Evolutionary conservation across 108 stramenopile genomes (phyloP).

Genomic region (Pseudonitzschia pungens): DNA sequence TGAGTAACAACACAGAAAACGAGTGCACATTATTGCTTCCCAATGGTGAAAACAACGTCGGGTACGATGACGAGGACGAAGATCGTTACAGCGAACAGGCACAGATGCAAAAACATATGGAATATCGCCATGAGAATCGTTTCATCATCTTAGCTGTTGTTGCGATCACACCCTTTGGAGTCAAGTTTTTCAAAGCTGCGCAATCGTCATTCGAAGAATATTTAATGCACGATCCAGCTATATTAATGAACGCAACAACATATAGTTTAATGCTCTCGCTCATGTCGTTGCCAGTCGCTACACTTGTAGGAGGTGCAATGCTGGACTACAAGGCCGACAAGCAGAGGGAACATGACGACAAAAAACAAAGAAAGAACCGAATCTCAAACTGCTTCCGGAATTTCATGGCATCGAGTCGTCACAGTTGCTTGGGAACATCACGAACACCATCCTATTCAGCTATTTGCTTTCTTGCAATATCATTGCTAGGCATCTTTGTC

Average conservation of each 20-base stretch:
- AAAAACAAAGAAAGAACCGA: neutral
- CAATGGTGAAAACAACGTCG: neutral
- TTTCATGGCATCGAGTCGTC: neutral
- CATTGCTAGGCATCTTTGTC: conserved; percentile 1
- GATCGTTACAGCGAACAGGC: too few species aligned
- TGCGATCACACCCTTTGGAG: conserved; percentile 9
- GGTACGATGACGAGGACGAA: conserved; percentile 1
- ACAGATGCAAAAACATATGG: neutral
- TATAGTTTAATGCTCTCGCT: conserved; percentile 8
- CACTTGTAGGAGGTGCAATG: conserved; percentile 7
- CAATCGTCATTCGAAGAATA: conserved; percentile 17
- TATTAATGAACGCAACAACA: conserved; percentile 10
- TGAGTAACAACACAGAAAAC: neutral
- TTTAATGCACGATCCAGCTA: conserved; percentile 7
- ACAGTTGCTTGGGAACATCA: conserved; percentile 4
- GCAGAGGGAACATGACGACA: conserved; percentile 3
- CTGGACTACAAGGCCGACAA: conserved; percentile 3
- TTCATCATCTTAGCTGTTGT: conserved; percentile 1
- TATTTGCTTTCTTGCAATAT: conserved; percentile 14
- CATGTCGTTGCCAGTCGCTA: conserved; percentile 8
- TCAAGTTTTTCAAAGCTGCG: conserved; percentile 14
- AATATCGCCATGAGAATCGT: conserved; percentile 1
- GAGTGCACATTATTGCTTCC: neutral
- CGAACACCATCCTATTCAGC: conserved; percentile 16
- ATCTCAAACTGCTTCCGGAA: neutral